Base-by-base conservation (phyloP, 2,329 filamentous ascomycete species). In the Penicillium corylophilum region DNA sequence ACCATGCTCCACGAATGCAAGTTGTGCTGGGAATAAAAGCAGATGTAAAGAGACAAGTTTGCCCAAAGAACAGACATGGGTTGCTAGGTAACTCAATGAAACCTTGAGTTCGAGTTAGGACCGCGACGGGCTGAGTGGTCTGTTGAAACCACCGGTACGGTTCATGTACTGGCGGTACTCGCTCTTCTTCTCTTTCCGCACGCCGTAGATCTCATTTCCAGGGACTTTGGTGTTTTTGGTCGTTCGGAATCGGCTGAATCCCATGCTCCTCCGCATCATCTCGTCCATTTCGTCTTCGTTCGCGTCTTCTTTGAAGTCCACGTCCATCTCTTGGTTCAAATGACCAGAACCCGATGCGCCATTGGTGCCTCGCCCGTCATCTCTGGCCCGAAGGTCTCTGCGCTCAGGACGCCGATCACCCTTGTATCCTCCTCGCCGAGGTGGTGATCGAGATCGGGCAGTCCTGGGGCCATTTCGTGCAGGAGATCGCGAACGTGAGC, bases 81-180 rank as follows among this genome's bases (percentile, higher is more conserved):
- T 26, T 36, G 44, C 18, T 26, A 15, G 12, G 31, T 26, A 15
- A n/a, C 41, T 24, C 29, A 46, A 40, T 29, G 39, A 45, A 42
- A 28, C 8, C 26, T 6, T 8, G 9, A 9, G 9, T 10, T 50
- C 49, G n/a, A 22, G 39, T 52, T 69, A 55, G 2, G 35, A 71
- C 61, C 73, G 68, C 44, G 69, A 69, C 24, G 76, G 76, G 64
- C 76, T 78, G 59, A 79, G 68, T 24, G 77, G 76, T 55, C 76
- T 65, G 60, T 79, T 79, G 66, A 79, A 79, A 48, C 77, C 77
- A 51, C 76, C 76, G 26, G 70, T 58, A 57, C 77, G 76, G 57
- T 78, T 79, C 84, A 99, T 99, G 73, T 99, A 99, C 81, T 99
- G 94, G 62, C 94, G 82, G 68, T 96, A 97, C 77, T 95, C 84